phyloP scores from a whole-genome alignment of 129 eudicot genomes.

The Chrysanthemum makinoi region DNA sequence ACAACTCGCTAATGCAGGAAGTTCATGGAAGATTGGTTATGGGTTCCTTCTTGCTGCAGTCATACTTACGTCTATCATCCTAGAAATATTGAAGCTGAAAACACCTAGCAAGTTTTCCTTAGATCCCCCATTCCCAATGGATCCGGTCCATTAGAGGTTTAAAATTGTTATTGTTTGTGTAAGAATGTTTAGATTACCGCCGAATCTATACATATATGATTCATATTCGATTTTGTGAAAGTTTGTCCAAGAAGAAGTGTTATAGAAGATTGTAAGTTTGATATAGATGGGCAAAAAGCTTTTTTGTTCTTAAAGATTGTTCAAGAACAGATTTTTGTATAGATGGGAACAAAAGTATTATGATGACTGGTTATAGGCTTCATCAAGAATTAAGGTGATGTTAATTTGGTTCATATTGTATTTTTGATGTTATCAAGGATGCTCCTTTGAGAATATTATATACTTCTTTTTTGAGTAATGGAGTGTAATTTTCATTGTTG shows the following conservation, averaged over 20 bases:
- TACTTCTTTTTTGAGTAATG: constrained; percentile 21
- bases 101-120: constrained; percentile 42
- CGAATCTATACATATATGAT: neutral
- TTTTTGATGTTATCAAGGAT: constrained; percentile 14
- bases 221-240: constrained; percentile 3
- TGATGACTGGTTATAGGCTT: constrained; percentile 1
- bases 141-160: constrained; percentile 35
- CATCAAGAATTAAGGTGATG: neutral
- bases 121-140: constrained; percentile 53
- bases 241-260: constrained; percentile 13
- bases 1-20: constrained; percentile 65
- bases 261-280: constrained; percentile 18
- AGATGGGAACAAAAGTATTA: constrained; percentile 17
- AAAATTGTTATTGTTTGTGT: neutral
- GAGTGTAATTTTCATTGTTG: constrained; percentile 16
- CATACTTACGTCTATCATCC: constrained; percentile 45
- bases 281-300: constrained; percentile 26
- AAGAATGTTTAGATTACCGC: neutral
- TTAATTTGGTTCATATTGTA: constrained; percentile 26
- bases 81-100: constrained; percentile 59
- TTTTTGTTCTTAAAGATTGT: constrained; percentile 29
- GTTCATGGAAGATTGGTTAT: constrained; percentile 78
- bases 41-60: constrained; percentile 63
- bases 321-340: constrained; percentile 36
- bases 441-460: constrained; percentile 12